phyloP scores from a whole-genome alignment of 1,284 basidiomycete species.

The Apiotrichum gracile region DNA sequence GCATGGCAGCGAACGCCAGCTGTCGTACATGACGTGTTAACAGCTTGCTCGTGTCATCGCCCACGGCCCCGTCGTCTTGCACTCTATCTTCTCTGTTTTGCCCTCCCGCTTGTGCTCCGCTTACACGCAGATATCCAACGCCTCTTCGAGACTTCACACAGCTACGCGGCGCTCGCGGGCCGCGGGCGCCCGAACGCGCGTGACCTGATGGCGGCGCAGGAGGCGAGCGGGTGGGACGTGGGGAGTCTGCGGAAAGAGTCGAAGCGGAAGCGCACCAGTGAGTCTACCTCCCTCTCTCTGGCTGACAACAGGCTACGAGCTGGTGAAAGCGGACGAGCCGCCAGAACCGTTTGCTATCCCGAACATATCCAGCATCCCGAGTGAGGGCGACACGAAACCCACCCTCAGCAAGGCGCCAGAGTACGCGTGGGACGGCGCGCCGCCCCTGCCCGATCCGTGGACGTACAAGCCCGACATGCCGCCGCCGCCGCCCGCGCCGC shows the following conservation, averaged over 20 bases:
- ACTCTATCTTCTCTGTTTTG: too few relatives aligned
- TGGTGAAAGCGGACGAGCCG: not conserved
- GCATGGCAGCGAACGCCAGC: too few relatives aligned
- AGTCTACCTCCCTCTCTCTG: not conserved
- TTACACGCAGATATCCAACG: constrained; percentile 30
- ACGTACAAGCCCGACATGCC: constrained; percentile 23
- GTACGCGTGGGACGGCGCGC: constrained; percentile 34
- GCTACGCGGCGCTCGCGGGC: constrained; percentile 29
- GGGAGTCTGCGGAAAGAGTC: constrained; percentile 22
- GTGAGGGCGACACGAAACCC: constrained; percentile 10
- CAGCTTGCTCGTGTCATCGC: too few relatives aligned
- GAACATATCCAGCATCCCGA: constrained; percentile 9
- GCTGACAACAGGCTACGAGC: constrained; percentile 5
- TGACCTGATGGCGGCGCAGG: constrained; percentile 30
- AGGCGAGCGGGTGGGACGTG: constrained; percentile 17
- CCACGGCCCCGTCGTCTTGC: too few relatives aligned
- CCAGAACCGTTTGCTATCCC: constrained; percentile 1
- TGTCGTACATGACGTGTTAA: too few relatives aligned
- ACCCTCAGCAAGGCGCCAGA: constrained; percentile 1
- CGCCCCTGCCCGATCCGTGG: constrained; percentile 32
- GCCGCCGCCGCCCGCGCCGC: constrained; percentile 1
- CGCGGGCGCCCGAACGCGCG: constrained; percentile 21
- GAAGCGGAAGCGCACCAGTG: constrained; percentile 26
- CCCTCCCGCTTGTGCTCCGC: not conserved
- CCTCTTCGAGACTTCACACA: constrained; percentile 25